Evolutionary conservation across 345 rosid species (phyloP).

Genomic region (Psidium guajava): DNA sequence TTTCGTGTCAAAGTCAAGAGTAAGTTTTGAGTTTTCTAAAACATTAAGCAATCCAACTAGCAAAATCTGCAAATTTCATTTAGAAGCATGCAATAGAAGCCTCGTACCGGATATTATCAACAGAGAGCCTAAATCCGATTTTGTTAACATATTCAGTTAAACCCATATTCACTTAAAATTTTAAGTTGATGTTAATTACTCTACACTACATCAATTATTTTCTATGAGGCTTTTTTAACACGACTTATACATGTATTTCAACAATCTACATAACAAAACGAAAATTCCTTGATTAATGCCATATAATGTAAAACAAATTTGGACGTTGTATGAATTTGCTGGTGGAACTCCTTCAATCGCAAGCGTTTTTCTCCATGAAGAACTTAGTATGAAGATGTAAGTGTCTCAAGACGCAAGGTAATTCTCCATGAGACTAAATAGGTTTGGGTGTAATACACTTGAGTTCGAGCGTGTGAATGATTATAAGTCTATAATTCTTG

Average conservation of each 20-base stretch:
- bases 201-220: accelerated
- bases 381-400: too few relatives aligned
- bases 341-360: neutral
- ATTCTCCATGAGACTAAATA: too few relatives aligned
- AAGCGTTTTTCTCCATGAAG: too few relatives aligned
- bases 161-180: neutral
- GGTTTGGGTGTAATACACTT: too few relatives aligned
- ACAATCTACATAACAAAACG: neutral
- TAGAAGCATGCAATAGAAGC: neutral
- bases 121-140: neutral
- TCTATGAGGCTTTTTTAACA: neutral
- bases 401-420: too few relatives aligned
- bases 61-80: neutral
- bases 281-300: neutral
- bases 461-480: too few relatives aligned
- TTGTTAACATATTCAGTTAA: too few relatives aligned
- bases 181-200: neutral
- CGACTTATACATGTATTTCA: neutral
- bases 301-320: neutral
- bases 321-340: neutral
- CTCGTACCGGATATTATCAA: too few relatives aligned
- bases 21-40: neutral
- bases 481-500: too few relatives aligned
- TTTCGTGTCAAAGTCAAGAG: neutral
- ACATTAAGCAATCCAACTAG: neutral